Evolutionary conservation across 176 grass and related monocot species (phyloP), one percentile per base, ranked within the genome.

Genomic region (Musa acuminata): DNA sequence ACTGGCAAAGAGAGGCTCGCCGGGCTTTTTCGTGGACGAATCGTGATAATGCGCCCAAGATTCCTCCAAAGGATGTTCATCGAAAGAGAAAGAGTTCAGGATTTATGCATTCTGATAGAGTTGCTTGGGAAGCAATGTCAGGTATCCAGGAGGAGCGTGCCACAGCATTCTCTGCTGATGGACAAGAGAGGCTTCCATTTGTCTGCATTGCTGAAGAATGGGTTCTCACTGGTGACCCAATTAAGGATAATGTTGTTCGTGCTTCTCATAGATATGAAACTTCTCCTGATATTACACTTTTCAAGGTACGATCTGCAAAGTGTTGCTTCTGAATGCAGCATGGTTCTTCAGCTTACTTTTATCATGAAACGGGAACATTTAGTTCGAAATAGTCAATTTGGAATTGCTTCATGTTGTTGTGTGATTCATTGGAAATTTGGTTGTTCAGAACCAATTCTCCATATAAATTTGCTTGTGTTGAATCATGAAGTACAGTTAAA

Each of bases 271-370:
- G 71, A 88, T 97, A 97, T 67, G 87, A 92, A 90, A 87, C 81
- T 77, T 91, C 90, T 87, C 94, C 94, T 83, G 90, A 97, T 82
- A 97, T 97, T 73, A 85, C 90, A 77, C 78, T 97, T 20, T 97
- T 97, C 75, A 97, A 97, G 90, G 94, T 93, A 50, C 23, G 48
- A 25, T 22, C 1, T 59, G 3, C 20, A 35, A n/a, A n/a, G 14
- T 69, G 25, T 51, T 48, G 25, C 20, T 79, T 14, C 27, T 57
- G 5, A 26, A 52, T 1, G 11, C 8, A 20, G 16, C 8, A 51
- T 51, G 16, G 11, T n/a, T 65, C 63, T 13, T 65, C 22, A 65
- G 57, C 63, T 65, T 13, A 10, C 26, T 6, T 43, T 43, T 43
- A 6, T 43, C 35, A 43, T 43, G 35, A 6, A 43, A 43, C 35